Evolutionary conservation across 768 basidiomycete genomes (phyloP).

Genomic region (Coprinopsis cinerea): DNA sequence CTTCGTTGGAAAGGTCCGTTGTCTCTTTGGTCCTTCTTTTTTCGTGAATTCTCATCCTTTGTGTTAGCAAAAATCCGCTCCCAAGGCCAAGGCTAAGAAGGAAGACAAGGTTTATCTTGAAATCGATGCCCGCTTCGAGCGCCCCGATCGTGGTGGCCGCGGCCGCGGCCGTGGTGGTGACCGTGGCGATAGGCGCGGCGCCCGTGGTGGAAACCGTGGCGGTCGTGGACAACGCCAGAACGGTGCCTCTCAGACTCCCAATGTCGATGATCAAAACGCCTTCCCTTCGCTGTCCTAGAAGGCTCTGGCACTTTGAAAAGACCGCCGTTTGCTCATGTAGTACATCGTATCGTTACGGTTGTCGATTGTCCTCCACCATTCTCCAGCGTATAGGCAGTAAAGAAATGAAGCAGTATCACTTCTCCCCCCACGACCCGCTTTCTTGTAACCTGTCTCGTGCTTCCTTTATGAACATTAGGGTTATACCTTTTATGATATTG

Average conservation of each 20-base stretch:
- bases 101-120: constrained; percentile 90
- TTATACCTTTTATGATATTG: background rate
- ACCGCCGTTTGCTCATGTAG: background rate
- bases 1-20: constrained; percentile 83
- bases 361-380: no score
- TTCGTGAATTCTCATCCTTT: constrained; percentile 12
- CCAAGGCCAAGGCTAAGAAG: constrained; percentile 71
- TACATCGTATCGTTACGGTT: no score
- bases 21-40: background rate
- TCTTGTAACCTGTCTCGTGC: background rate
- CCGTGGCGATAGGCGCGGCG: constrained; percentile 39
- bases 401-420: background rate
- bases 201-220: constrained; percentile 41
- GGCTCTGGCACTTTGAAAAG: background rate
- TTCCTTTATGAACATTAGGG: background rate
- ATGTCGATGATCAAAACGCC: constrained; percentile 78
- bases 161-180: constrained; percentile 44
- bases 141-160: constrained; percentile 64
- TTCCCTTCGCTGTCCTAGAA: constrained; percentile 81
- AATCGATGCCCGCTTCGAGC: constrained; percentile 85
- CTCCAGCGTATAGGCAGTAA: background rate
- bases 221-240: constrained; percentile 37
- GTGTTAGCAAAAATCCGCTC: constrained; percentile 53
- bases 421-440: background rate
- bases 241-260: constrained; percentile 37